Percentiles rank a stretch among this genome's conserved stretches.
Evolutionary conservation across 2,329 filamentous ascomycete genomes (phyloP).

Genomic region (Paradendryphiella salina): DNA sequence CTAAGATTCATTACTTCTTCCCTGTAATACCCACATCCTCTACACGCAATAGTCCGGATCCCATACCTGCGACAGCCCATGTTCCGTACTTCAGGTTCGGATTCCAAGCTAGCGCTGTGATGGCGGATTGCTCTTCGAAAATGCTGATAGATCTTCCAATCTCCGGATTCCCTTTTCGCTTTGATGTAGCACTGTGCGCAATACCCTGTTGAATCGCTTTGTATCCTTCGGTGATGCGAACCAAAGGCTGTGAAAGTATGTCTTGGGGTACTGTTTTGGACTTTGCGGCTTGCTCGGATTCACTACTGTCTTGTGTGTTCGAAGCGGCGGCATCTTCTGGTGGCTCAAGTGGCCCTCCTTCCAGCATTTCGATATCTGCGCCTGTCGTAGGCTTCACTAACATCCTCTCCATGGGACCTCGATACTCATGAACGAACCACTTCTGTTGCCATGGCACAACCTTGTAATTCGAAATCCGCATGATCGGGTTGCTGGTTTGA

Average conservation of each 20-base stretch:
- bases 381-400: background rate
- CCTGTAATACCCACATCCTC: conserved; percentile 50
- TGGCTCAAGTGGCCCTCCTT: conserved; percentile 4
- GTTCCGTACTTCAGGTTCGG: conserved; percentile 54
- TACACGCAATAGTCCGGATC: conserved; percentile 53
- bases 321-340: background rate
- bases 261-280: conserved; percentile 11
- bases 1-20: background rate
- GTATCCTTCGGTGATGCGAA: conserved; percentile 50
- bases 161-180: conserved; percentile 26
- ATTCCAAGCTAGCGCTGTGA: conserved; percentile 56
- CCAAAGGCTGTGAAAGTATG: conserved; percentile 30
- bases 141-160: conserved; percentile 46
- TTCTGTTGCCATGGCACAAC: conserved; percentile 57
- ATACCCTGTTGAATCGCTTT: conserved; percentile 39
- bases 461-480: conserved; percentile 56
- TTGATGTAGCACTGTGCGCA: conserved; percentile 22
- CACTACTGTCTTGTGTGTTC: background rate
- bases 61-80: conserved; percentile 57
- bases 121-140: conserved; percentile 51
- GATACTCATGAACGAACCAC: conserved; percentile 64
- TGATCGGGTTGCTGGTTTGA: conserved; percentile 56
- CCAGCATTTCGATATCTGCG: conserved; percentile 3
- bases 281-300: background rate
- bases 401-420: conserved; percentile 27